Conservation (phyloP, 129 eudicot genomes). For the Artemisia argyi region DNA sequence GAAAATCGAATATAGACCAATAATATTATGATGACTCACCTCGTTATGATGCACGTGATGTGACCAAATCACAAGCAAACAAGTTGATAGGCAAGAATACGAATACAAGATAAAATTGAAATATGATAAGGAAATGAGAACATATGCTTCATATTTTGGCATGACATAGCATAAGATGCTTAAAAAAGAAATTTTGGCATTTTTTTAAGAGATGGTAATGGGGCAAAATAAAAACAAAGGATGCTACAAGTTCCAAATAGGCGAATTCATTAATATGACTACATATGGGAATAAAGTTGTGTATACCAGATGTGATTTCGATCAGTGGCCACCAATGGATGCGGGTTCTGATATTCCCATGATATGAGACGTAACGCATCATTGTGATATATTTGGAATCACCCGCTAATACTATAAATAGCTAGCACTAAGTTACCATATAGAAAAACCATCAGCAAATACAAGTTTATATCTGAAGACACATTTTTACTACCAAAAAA, state of each 20-base stretch:
- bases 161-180: constrained; percentile 28
- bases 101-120: constrained; percentile 15
- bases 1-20: neutral
- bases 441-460: constrained; percentile 17
- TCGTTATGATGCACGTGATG: neutral
- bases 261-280: neutral
- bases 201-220: neutral
- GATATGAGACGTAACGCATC: constrained; percentile 26
- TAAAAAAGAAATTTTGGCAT: constrained; percentile 9
- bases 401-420: constrained; percentile 38
- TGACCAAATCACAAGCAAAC: constrained; percentile 10
- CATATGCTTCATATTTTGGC: constrained; percentile 19
- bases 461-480: constrained; percentile 6
- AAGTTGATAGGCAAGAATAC: constrained; percentile 18
- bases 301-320: neutral
- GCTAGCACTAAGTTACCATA: constrained; percentile 1
- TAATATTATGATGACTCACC: neutral
- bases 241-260: neutral
- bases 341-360: constrained; percentile 25
- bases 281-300: constrained; percentile 37
- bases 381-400: constrained; percentile 30
- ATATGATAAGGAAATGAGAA: constrained; percentile 27
- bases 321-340: constrained; percentile 14
- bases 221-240: neutral
- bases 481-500: constrained; percentile 5